Conservation (phyloP, 352 stramenopile species). For the Globisporangium echinulatum region DNA sequence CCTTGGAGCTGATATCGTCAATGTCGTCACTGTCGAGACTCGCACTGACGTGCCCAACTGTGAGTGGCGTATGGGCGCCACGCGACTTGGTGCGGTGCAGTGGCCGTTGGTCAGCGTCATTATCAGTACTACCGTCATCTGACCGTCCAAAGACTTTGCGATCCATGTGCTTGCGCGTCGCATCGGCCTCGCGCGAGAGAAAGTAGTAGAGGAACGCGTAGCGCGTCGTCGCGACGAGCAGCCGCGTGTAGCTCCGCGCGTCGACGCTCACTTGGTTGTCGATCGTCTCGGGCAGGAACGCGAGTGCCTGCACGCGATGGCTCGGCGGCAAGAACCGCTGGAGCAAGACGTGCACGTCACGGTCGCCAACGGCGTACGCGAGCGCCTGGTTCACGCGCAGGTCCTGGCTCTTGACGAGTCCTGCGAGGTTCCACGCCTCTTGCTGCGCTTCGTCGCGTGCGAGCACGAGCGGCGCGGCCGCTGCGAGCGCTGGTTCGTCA, state of each 20-base stretch:
- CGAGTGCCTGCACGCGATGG: conserved; percentile 55
- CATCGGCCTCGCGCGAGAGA: conserved; percentile 59
- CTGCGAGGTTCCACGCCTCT: conserved; percentile 66
- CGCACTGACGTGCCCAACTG: conserved; percentile 22
- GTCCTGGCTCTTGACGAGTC: conserved; percentile 65
- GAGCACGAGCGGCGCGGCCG: conserved; percentile 40
- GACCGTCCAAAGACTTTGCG: conserved; percentile 60
- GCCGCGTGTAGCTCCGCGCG: conserved; percentile 64
- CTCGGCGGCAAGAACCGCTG: conserved; percentile 72
- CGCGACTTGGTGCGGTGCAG: conserved; percentile 27
- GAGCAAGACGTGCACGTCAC: conserved; percentile 63
- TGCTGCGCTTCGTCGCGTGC: conserved; percentile 67
- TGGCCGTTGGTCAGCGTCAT: not conserved
- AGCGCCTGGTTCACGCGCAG: conserved; percentile 78
- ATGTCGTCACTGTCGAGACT: conserved; percentile 3
- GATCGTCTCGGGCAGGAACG: conserved; percentile 79
- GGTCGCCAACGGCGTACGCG: conserved; percentile 58
- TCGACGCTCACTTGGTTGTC: conserved; percentile 74
- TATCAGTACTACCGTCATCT: conserved; percentile 14
- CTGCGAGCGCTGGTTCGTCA: conserved; percentile 41
- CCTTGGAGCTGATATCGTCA: not conserved
- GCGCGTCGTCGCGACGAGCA: conserved; percentile 56
- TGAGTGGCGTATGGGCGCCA: conserved; percentile 38
- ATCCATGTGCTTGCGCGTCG: conserved; percentile 68
- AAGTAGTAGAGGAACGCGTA: conserved; percentile 84